These are phyloP conservation scores for Suillus variegatus DNA, from an alignment of 768 basidiomycete species.

Conservation along the genomic window DNA sequence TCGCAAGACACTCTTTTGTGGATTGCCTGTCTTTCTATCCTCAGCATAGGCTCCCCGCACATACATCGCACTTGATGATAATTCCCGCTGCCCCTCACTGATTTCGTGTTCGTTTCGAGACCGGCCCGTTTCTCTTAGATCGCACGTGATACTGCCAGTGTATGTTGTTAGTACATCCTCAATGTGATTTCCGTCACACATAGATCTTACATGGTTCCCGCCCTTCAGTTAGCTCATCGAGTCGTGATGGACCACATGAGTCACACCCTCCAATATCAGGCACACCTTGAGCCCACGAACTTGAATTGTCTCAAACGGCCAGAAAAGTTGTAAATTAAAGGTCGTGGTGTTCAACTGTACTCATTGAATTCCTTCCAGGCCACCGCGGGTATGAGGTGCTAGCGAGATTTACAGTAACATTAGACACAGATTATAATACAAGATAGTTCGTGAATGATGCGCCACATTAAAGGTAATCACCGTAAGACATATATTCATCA, in stretches of 20 bases:
- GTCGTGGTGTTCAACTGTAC: neutral
- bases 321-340: too few relatives aligned
- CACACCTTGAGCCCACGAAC: neutral
- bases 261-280: neutral
- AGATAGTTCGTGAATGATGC: neutral
- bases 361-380: neutral
- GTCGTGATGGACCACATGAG: neutral
- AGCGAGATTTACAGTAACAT: neutral
- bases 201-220: neutral
- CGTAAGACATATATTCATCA: neutral
- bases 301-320: neutral
- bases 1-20: too few relatives aligned
- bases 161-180: too few relatives aligned
- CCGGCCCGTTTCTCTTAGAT: too few relatives aligned
- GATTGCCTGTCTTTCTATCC: too few relatives aligned
- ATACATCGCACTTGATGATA: too few relatives aligned
- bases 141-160: too few relatives aligned
- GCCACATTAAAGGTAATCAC: neutral
- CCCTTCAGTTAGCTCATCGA: neutral
- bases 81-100: too few relatives aligned
- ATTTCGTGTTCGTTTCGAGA: too few relatives aligned
- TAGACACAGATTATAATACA: neutral
- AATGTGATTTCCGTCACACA: neutral
- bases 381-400: neutral
- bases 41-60: too few relatives aligned